A percentile compares a stretch with the other conserved stretches of the same genome.
phyloP scores from a whole-genome alignment of 2,329 filamentous ascomycete genomes.

The Pseudogymnoascus sp. region DNA sequence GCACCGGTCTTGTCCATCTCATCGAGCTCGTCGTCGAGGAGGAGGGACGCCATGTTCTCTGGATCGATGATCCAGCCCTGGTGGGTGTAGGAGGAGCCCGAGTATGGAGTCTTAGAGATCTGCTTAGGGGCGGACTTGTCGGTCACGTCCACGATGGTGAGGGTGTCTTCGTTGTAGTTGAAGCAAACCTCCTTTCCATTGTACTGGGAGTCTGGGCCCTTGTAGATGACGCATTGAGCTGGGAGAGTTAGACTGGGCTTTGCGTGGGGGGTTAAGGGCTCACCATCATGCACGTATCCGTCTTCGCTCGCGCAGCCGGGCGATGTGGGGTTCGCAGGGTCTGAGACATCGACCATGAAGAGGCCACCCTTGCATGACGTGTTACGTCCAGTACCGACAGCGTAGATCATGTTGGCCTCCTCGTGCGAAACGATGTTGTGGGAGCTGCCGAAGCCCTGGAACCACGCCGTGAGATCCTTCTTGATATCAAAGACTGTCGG shows the following conservation, averaged over 20 bases:
- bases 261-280: neutral
- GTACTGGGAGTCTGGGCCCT: conserved; percentile 20
- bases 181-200: conserved; percentile 20
- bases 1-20: conserved; percentile 37
- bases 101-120: conserved; percentile 43
- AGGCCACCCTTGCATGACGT: conserved; percentile 38
- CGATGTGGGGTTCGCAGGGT: conserved; percentile 39
- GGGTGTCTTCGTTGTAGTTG: conserved; percentile 29
- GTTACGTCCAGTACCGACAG: conserved; percentile 29
- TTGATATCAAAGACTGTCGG: conserved; percentile 33
- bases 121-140: conserved; percentile 35
- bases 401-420: conserved; percentile 30
- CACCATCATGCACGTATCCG: conserved; percentile 27
- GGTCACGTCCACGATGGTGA: conserved; percentile 40
- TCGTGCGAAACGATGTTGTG: conserved; percentile 39
- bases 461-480: conserved; percentile 34
- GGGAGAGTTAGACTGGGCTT: neutral
- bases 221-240: conserved; percentile 18
- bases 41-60: conserved; percentile 37
- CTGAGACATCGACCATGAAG: conserved; percentile 44
- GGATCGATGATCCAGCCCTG: conserved; percentile 39
- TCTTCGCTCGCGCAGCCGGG: conserved; percentile 42
- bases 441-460: conserved; percentile 30
- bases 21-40: conserved; percentile 49
- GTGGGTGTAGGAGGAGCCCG: conserved; percentile 44